Conservation (phyloP, 129 eudicot species). For the Arctium lappa region DNA sequence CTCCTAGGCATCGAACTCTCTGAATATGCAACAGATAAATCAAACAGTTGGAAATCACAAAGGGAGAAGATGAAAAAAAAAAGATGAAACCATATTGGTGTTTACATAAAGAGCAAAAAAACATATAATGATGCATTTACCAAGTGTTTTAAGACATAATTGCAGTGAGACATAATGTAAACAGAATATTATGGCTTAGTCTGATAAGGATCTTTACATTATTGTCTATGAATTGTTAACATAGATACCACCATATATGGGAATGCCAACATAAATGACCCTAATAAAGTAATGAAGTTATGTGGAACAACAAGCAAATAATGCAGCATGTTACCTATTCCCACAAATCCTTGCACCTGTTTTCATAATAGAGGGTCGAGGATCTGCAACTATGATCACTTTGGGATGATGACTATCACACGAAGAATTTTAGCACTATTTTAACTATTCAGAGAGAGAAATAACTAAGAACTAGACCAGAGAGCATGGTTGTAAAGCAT, state of each 20-base stretch:
- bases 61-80: background rate
- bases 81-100: background rate
- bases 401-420: too few relatives aligned
- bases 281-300: background rate
- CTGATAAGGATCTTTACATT: background rate
- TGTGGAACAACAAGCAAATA: background rate
- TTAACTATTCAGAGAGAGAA: too few relatives aligned
- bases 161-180: background rate
- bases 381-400: too few relatives aligned
- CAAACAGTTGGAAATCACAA: background rate
- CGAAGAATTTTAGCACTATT: too few relatives aligned
- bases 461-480: too few relatives aligned
- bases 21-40: conserved; percentile 29
- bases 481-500: too few relatives aligned
- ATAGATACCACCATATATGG: background rate
- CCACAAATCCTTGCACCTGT: too few relatives aligned
- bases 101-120: conserved; percentile 3
- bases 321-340: too few relatives aligned
- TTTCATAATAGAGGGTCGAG: too few relatives aligned
- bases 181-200: background rate
- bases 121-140: background rate
- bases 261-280: background rate
- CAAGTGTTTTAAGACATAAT: background rate
- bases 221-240: background rate
- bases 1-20: conserved; percentile 42